Evolutionary conservation across 306 rosid genomes (phyloP).

Genomic region (Cucurbita maxima): DNA sequence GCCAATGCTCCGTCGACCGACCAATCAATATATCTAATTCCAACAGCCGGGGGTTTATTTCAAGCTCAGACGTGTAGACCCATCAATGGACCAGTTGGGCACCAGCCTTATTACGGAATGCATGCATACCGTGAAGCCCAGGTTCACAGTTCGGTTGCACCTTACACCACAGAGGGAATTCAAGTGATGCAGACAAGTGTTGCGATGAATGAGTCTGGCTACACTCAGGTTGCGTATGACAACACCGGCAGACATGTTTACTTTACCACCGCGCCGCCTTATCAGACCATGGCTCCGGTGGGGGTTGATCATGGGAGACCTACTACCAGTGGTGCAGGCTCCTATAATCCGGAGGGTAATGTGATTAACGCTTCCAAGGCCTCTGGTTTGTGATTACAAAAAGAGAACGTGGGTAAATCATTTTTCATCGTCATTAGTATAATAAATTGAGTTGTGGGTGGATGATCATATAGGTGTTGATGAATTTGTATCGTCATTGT

Average conservation of each 20-base stretch:
- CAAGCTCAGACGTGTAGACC: slow-evolving; percentile 43
- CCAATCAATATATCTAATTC: slow-evolving; percentile 50
- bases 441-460: not conserved
- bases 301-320: slow-evolving; percentile 24
- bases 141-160: slow-evolving; percentile 25
- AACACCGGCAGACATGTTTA: slow-evolving; percentile 34
- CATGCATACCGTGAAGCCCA: slow-evolving; percentile 20
- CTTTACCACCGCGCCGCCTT: slow-evolving; percentile 24
- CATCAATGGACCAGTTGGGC: slow-evolving; percentile 35
- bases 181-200: slow-evolving; percentile 15
- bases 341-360: slow-evolving; percentile 29
- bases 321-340: slow-evolving; percentile 2
- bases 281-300: slow-evolving; percentile 20
- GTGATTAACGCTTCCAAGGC: slow-evolving; percentile 20
- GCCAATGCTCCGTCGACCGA: slow-evolving; percentile 20
- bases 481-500: not conserved
- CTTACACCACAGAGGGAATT: slow-evolving; percentile 20
- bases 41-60: slow-evolving; percentile 35
- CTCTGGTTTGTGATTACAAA: slow-evolving; percentile 16
- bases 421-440: not conserved
- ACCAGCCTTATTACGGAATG: slow-evolving; percentile 32
- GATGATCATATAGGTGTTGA: not conserved
- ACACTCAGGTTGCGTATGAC: slow-evolving; percentile 32
- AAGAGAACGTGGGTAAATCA: not conserved
- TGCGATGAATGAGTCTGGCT: slow-evolving; percentile 26